These are phyloP conservation scores for Fraxinus greggii DNA, from an alignment of 305 asterid species.

Conservation along the genomic window DNA sequence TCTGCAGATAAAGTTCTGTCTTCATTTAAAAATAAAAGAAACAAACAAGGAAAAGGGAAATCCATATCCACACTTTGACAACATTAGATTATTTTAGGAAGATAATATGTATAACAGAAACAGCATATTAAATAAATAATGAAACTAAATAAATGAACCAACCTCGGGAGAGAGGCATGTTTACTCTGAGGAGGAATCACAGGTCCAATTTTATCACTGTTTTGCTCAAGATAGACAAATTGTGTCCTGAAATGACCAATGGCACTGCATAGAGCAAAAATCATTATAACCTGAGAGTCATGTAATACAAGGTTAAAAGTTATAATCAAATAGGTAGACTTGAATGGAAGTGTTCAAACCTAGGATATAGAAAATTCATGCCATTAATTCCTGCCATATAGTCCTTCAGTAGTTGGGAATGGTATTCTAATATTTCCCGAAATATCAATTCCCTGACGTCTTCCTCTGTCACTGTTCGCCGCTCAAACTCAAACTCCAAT, in stretches of 20 bases:
- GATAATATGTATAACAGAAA: background rate
- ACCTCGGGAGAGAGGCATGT: conserved; percentile 54
- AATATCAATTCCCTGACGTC: conserved; percentile 44
- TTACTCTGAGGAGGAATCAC: conserved; percentile 45
- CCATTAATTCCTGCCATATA: conserved; percentile 43
- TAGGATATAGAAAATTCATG: conserved; percentile 43
- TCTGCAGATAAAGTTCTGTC: background rate
- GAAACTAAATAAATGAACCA: background rate
- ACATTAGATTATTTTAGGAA: background rate
- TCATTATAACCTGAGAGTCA: background rate
- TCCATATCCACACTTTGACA: background rate
- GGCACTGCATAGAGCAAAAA: conserved; percentile 34
- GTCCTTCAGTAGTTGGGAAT: conserved; percentile 52
- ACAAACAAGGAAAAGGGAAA: background rate
- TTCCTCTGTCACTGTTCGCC: conserved; percentile 46
- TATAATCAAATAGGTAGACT: background rate
- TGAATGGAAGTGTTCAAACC: conserved; percentile 26
- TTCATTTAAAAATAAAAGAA: background rate
- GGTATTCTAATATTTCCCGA: conserved; percentile 50
- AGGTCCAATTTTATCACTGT: conserved; percentile 28
- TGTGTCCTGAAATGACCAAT: conserved; percentile 44
- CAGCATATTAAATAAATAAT: background rate
- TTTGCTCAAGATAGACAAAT: conserved; percentile 51
- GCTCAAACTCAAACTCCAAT: conserved; percentile 51
- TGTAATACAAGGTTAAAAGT: background rate